Conservation (phyloP, 2,329 filamentous ascomycete species). For the Ceratocystis smalleyi region DNA sequence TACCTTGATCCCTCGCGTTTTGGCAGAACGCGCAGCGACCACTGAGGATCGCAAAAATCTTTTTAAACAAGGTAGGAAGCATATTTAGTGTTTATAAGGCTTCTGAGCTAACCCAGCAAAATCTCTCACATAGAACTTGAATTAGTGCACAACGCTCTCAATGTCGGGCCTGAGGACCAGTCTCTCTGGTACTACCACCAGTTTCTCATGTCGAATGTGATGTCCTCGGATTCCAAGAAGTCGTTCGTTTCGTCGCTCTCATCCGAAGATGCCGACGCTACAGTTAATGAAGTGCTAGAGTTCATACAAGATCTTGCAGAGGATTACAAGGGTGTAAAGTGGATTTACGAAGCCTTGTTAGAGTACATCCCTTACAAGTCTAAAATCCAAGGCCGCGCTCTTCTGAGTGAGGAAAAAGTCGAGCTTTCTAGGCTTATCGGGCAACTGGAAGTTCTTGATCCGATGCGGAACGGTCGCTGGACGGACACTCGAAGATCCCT, state of each 20-base stretch:
- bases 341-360: conserved; percentile 77
- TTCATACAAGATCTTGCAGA: conserved; percentile 51
- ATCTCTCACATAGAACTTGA: conserved; percentile 43
- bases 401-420: conserved; percentile 26
- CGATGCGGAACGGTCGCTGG: conserved; percentile 62
- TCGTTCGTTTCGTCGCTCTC: conserved; percentile 52
- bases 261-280: conserved; percentile 43
- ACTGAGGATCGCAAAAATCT: conserved; percentile 48
- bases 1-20: conserved; percentile 61
- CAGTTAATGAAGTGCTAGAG: conserved; percentile 56
- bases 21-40: conserved; percentile 54
- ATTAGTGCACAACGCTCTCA: conserved; percentile 61
- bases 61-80: conserved; percentile 48
- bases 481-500: conserved; percentile 43
- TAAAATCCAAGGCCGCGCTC: conserved; percentile 33
- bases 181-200: conserved; percentile 96
- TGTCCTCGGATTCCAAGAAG: conserved; percentile 32
- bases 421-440: conserved; percentile 44
- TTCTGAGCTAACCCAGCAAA: background rate
- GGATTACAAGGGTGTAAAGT: conserved; percentile 50
- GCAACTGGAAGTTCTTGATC: conserved; percentile 54
- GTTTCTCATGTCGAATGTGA: conserved; percentile 59
- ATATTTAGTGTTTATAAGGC: background rate
- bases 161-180: conserved; percentile 84
- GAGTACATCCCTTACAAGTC: conserved; percentile 52